Conservation (phyloP, 2,329 filamentous ascomycete genomes). For the Parafenestella ontariensis region DNA sequence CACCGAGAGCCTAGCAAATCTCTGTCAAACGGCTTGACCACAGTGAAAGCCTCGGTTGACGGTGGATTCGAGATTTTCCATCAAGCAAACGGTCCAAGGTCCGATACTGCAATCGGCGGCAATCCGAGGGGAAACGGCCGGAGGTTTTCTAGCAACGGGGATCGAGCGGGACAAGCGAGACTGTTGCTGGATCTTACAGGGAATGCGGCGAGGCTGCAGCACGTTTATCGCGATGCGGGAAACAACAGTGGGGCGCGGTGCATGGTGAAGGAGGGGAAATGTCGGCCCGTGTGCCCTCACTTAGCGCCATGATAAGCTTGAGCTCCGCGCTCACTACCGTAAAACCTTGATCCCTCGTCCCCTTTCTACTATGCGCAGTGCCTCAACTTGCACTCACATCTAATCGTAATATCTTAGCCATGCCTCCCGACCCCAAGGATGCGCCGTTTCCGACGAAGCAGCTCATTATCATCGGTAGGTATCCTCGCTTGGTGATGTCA, state of each 20-base stretch:
- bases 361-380: slow-evolving; percentile 19
- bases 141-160: slow-evolving; percentile 7
- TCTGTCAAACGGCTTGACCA: slow-evolving; percentile 10
- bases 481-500: slow-evolving; percentile 19
- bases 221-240: slow-evolving; percentile 15
- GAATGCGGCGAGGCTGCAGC: slow-evolving; percentile 20
- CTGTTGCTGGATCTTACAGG: slow-evolving; percentile 10
- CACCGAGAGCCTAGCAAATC: slow-evolving; percentile 8
- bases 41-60: slow-evolving; percentile 1
- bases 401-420: slow-evolving; percentile 27
- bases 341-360: slow-evolving; percentile 27
- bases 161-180: slow-evolving; percentile 20
- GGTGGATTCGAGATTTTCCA: background rate
- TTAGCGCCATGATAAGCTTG: slow-evolving; percentile 27
- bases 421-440: slow-evolving; percentile 43
- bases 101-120: slow-evolving; percentile 8
- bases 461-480: slow-evolving; percentile 53
- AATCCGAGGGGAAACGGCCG: background rate
- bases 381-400: slow-evolving; percentile 12
- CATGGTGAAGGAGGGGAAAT: slow-evolving; percentile 21
- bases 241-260: slow-evolving; percentile 16
- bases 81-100: background rate
- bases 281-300: slow-evolving; percentile 25
- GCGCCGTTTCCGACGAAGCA: slow-evolving; percentile 56
- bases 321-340: slow-evolving; percentile 10